phyloP scores from a whole-genome alignment of 257 asterid species.

The Primulina tabacum region DNA sequence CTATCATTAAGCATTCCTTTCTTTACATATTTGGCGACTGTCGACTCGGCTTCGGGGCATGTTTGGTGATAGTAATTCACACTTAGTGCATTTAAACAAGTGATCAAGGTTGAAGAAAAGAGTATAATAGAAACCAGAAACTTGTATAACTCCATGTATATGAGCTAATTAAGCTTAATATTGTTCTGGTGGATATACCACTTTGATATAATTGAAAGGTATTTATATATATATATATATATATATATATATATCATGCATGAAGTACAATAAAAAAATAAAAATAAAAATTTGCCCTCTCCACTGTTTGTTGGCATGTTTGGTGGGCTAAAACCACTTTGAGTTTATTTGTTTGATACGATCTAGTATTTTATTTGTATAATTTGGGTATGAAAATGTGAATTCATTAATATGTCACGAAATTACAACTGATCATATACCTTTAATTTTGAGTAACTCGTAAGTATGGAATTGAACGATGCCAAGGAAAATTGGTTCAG shows the following conservation, averaged over 20 bases:
- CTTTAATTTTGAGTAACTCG: neutral
- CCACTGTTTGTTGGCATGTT: constrained; percentile 23
- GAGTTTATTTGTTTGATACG: constrained; percentile 2
- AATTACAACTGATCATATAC: neutral
- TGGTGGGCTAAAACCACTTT: constrained; percentile 41
- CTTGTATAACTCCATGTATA: constrained; percentile 36
- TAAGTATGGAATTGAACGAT: neutral
- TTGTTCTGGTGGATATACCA: neutral
- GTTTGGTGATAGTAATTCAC: constrained; percentile 57
- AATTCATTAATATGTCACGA: neutral
- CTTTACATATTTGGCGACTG: constrained; percentile 39
- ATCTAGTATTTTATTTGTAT: neutral
- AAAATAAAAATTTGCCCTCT: too few species aligned
- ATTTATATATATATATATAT: constrained; percentile 23
- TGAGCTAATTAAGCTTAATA: neutral
- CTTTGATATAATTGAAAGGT: constrained; percentile 16
- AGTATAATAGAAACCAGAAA: constrained; percentile 21
- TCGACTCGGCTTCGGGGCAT: constrained; percentile 61
- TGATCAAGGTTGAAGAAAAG: constrained; percentile 23
- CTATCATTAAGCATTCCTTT: constrained; percentile 60
- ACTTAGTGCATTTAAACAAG: constrained; percentile 41
- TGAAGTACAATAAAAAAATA: constrained; percentile 1
- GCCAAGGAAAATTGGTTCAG: neutral
- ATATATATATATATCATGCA: too few species aligned
- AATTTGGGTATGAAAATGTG: neutral